phyloP scores from a whole-genome alignment of 371 early-diverging fungal species.

The Lichtheimia ornata region DNA sequence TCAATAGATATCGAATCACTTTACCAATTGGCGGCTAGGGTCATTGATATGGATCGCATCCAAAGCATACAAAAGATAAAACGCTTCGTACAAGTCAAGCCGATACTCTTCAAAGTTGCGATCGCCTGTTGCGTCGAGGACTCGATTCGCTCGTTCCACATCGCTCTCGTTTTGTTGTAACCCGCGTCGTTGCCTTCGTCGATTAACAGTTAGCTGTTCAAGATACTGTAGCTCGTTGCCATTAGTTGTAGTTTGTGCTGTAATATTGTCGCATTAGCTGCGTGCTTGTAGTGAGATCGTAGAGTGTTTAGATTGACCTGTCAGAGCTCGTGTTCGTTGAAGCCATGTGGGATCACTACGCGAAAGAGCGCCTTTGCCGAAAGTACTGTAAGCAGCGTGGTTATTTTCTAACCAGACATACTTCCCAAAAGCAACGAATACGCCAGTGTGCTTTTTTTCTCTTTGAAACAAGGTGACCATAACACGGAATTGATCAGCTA shows the following conservation, averaged over 20 bases:
- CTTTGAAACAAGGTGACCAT: not conserved
- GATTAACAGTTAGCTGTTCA: constrained; percentile 50
- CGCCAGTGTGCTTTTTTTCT: not conserved
- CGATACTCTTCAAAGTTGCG: constrained; percentile 58
- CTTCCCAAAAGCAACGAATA: not conserved
- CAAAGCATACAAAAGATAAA: constrained; percentile 64
- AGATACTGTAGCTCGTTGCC: not conserved
- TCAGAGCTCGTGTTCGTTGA: constrained; percentile 12
- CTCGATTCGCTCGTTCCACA: constrained; percentile 14
- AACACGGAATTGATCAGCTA: too few species aligned
- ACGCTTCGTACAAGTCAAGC: constrained; percentile 67
- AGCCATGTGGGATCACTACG: constrained; percentile 81
- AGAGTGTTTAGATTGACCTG: constrained; percentile 1
- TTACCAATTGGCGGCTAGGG: constrained; percentile 23
- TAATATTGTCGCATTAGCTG: too few species aligned
- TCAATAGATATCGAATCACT: not conserved
- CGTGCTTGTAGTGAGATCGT: not conserved
- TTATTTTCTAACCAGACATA: not conserved
- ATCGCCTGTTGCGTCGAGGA: constrained; percentile 2
- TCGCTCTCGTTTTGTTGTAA: not conserved
- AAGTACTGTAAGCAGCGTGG: constrained; percentile 20
- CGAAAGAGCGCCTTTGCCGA: constrained; percentile 86
- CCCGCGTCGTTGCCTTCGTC: constrained; percentile 46
- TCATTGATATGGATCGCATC: constrained; percentile 48
- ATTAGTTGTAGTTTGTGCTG: too few species aligned